Base-by-base conservation (phyloP, 148 eudicot genomes). In the Polygonum aviculare region DNA sequence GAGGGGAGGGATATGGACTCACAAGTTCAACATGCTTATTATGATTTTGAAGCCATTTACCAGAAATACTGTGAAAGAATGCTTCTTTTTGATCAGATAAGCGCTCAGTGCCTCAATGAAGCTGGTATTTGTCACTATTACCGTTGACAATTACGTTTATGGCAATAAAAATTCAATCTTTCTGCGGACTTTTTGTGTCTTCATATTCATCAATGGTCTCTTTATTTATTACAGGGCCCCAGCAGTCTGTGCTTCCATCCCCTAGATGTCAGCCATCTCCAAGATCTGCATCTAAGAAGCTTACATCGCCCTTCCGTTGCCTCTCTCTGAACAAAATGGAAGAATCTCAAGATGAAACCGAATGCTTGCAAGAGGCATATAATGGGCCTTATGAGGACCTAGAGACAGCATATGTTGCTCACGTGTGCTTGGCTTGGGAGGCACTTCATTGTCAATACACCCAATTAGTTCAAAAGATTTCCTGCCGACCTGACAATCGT, bases 401-500 rank as follows among this genome's bases (percentile, higher is more conserved):
- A 12, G 99, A 95, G 84, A 89, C 87, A 67, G 89, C 90, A 12
- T 95, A 95, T 76, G 97, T 77, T 60, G 79, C 62, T 36, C 79
- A 77, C 35, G 38, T 77, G 45, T 77, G 79, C 49, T 69, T 77
- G 79, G 71, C 74, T 69, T 77, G 99, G 99, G 99, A 95, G 85
- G 96, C 91, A 40, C 96, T 95, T 73, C 99, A 95, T 74, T 84
- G 93, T 79, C 97, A 95, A 41, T 93, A 92, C 83, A 88, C 94
- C 6, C 94, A 83, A 76, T 76, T 95, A 79, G 85, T 82, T 86
- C 97, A 92, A 82, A 90, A 85, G 80, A 90, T 94, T 62, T 88
- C 92, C 38, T 85, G 85, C 76, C 91, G 87, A 75, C 91, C 90
- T 41, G 94, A 90, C 59, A 89, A 80, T 73, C 77, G 90, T 19